Evolutionary conservation across 345 rosid species (phyloP), one percentile per base, ranked within the genome.

Genomic region (Lepidium africanum): DNA sequence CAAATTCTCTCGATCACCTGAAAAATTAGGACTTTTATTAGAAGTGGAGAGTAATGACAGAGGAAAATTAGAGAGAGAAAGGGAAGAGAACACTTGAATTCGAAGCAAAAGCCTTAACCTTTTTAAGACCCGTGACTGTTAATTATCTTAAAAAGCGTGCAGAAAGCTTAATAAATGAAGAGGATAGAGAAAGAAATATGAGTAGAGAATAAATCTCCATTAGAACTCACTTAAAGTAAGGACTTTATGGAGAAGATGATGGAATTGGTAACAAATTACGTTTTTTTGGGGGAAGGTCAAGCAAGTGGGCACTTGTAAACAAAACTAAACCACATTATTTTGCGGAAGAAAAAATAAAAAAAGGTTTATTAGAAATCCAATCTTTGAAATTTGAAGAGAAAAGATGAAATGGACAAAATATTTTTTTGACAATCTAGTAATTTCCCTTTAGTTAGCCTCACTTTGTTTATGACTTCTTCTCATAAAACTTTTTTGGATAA

Each of bases 81-180:
- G 68, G 13, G 49, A 58, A 53, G 15, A n/a, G 53, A 39, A 69
- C 78, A 52, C 74, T 75, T 75, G 74, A 75, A 48, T 21, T 63
- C 54, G 70, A 75, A 75, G 78, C 74, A 63, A 69, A 62, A 62
- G 5, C 27, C 66, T 41, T 57, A n/a, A 47, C 30, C 72, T 59
- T 73, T 56, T 55, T 13, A 64, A 17, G 65, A 52, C 55, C 73
- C 78, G 77, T 67, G 73, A 47, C 67, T 67, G 73, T 66, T 74
- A 74, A 59, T 74, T 74, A 46, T 60, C 72, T 74, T 52, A 43
- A 74, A 67, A 67, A 66, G 72, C 66, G 68, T 73, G 77, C 59
- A 73, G 77, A 66, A 59, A 33, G 49, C 67, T 73, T 66, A 50
- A 42, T 73, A 51, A 42, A 66, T 66, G 67, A 50, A 50, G 49